These are phyloP conservation scores for Aspergillus hancockii DNA, from an alignment of 495 filamentous ascomycete species.

Conservation along the genomic window DNA sequence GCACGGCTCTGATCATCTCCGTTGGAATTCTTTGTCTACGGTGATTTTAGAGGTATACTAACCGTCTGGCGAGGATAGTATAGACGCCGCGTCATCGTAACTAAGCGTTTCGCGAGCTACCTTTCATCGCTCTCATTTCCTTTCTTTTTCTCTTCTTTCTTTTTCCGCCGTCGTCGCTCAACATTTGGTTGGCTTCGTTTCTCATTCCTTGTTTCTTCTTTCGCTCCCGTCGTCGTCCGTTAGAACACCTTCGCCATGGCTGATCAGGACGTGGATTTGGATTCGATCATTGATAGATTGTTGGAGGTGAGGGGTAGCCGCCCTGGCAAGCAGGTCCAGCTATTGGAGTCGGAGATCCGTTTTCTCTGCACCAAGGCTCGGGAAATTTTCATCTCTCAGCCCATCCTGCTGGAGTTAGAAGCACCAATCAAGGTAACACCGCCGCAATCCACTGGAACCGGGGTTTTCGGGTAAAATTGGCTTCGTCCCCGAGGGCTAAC, in stretches of 20 bases:
- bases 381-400: slow-evolving; percentile 99
- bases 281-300: slow-evolving; percentile 98
- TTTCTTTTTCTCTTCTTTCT: slow-evolving; percentile 20
- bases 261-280: slow-evolving; percentile 97
- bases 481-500: neutral
- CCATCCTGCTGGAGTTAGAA: slow-evolving; percentile 94
- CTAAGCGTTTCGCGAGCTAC: slow-evolving; percentile 36
- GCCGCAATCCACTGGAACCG: slow-evolving; percentile 13
- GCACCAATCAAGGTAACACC: slow-evolving; percentile 93
- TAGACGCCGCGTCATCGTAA: slow-evolving; percentile 44
- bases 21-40: neutral
- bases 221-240: slow-evolving; percentile 28
- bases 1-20: neutral
- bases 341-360: slow-evolving; percentile 94
- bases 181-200: slow-evolving; percentile 16
- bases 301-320: slow-evolving; percentile 97
- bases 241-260: slow-evolving; percentile 68
- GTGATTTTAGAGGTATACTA: slow-evolving; percentile 6
- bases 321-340: slow-evolving; percentile 97
- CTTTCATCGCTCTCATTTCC: slow-evolving; percentile 34
- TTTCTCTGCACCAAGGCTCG: slow-evolving; percentile 98
- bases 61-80: slow-evolving; percentile 29
- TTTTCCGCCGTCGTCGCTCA: slow-evolving; percentile 23
- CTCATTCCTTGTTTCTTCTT: slow-evolving; percentile 23
- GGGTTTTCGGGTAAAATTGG: neutral